A percentile compares a stretch with the other conserved stretches of the same genome.
Evolutionary conservation across 345 rosid species (phyloP).

Genomic region (Populus nigra): DNA sequence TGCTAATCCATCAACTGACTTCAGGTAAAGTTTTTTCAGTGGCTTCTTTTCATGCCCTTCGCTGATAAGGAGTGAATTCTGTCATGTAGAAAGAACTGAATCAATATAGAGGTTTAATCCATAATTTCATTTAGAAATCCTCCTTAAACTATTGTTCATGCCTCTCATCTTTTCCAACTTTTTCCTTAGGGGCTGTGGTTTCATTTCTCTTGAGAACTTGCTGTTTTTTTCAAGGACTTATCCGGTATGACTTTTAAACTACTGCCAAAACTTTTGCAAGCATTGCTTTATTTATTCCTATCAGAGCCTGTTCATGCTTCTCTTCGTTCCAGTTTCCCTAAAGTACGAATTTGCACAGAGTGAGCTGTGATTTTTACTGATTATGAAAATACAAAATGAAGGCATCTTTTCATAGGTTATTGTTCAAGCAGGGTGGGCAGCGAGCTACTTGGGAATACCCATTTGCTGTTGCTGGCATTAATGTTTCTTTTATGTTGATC

Average conservation of each 20-base stretch:
- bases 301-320: background rate
- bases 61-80: background rate
- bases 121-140: background rate
- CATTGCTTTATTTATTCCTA: background rate
- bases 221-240: conserved; percentile 75
- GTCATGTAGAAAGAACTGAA: background rate
- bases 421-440: conserved; percentile 77
- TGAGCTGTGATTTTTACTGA: conserved; percentile 37
- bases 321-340: conserved; percentile 1
- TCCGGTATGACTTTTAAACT: conserved; percentile 54
- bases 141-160: background rate
- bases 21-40: conserved; percentile 47
- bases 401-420: conserved; percentile 93
- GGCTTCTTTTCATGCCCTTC: background rate
- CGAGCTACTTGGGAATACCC: conserved; percentile 97
- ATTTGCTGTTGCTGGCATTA: conserved; percentile 97
- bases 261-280: background rate
- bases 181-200: conserved; percentile 77
- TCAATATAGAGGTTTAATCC: conserved; percentile 3
- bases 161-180: background rate
- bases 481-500: conserved; percentile 85
- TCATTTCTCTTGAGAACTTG: conserved; percentile 82
- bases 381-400: conserved; percentile 56
- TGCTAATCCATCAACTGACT: conserved; percentile 94
- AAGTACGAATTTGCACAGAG: background rate